phyloP scores from a whole-genome alignment of 352 stramenopile species.

The Pythium aristosporum region DNA sequence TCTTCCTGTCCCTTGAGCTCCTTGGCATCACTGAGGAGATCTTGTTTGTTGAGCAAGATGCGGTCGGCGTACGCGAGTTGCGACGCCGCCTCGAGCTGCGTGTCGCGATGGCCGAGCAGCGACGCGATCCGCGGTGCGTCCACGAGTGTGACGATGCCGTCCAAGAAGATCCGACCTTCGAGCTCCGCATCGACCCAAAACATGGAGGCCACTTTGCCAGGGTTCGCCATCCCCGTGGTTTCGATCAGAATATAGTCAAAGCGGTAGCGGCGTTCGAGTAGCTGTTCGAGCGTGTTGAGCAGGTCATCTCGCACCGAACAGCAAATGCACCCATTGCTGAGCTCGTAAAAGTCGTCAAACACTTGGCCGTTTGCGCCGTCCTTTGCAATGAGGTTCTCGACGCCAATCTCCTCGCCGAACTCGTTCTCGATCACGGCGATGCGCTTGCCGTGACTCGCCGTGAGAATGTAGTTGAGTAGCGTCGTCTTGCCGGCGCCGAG shows the following conservation, averaged over 20 bases:
- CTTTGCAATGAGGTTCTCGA: slow-evolving; percentile 91
- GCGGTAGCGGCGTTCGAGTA: slow-evolving; percentile 77
- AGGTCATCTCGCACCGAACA: slow-evolving; percentile 95
- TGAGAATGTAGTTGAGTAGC: slow-evolving; percentile 97
- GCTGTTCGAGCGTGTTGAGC: slow-evolving; percentile 74
- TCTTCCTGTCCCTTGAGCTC: slow-evolving; percentile 38
- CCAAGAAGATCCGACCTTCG: slow-evolving; percentile 84
- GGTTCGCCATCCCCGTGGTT: slow-evolving; percentile 93
- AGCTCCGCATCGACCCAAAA: slow-evolving; percentile 97
- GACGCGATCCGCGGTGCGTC: slow-evolving; percentile 93
- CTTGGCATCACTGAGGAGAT: slow-evolving; percentile 84
- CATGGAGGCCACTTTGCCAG: slow-evolving; percentile 92
- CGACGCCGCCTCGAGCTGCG: slow-evolving; percentile 84
- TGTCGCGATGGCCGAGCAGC: slow-evolving; percentile 19
- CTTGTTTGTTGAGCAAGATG: slow-evolving; percentile 98
- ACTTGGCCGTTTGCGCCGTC: slow-evolving; percentile 57
- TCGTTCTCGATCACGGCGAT: slow-evolving; percentile 99
- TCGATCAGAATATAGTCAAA: slow-evolving; percentile 95
- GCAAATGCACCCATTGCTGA: slow-evolving; percentile 98
- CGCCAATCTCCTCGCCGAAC: slow-evolving; percentile 95
- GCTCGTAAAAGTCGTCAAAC: slow-evolving; percentile 92
- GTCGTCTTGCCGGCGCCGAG: slow-evolving; percentile 97
- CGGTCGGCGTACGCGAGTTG: slow-evolving; percentile 98
- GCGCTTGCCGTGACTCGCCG: slow-evolving; percentile 88
- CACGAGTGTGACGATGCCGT: slow-evolving; percentile 97